Evolutionary conservation across 2,329 filamentous ascomycete species (phyloP).

Genomic region (Ophiocordyceps camponoti-leonardi): DNA sequence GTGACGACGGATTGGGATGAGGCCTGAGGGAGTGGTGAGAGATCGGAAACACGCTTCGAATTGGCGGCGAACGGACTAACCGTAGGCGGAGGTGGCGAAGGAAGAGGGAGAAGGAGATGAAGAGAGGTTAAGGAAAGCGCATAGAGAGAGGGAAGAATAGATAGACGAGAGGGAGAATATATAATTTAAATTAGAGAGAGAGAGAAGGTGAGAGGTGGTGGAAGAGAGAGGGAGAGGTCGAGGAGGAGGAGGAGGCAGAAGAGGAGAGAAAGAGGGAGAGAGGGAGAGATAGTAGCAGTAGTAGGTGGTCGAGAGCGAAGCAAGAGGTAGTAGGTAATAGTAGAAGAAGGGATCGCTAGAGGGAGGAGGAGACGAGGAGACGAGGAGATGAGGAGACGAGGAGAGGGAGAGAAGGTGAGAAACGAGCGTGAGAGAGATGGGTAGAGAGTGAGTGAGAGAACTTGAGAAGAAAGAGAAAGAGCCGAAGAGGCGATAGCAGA

Average conservation of each 20-base stretch:
- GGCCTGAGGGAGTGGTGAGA: no score
- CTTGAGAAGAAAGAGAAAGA: background rate
- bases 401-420: no score
- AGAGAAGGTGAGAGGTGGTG: background rate
- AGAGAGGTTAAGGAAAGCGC: background rate
- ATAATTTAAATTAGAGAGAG: background rate
- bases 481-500: background rate
- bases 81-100: no score
- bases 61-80: no score
- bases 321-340: background rate
- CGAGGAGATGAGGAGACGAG: background rate
- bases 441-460: no score
- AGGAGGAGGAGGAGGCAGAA: background rate
- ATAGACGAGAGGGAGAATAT: background rate
- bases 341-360: background rate
- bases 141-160: background rate
- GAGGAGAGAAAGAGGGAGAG: background rate
- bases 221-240: background rate
- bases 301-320: background rate
- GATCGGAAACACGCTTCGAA: no score
- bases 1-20: background rate
- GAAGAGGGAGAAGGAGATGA: background rate
- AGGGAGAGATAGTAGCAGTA: background rate
- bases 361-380: background rate
- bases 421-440: background rate